Evolutionary conservation across 768 basidiomycete species (phyloP).

Genomic region (Suillus brevipes): DNA sequence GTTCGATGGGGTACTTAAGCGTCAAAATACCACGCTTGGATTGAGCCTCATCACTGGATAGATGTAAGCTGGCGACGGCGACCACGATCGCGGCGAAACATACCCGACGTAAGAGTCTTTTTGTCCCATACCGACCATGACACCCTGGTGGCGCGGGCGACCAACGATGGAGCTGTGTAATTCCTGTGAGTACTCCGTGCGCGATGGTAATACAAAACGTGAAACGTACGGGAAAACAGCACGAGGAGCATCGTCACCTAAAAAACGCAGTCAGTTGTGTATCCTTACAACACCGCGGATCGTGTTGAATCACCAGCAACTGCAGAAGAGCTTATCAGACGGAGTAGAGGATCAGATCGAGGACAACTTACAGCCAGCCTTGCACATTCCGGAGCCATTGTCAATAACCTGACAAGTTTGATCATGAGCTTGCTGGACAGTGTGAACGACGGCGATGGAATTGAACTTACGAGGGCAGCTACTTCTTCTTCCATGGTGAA

Average conservation of each 20-base stretch:
- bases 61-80: neutral
- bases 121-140: slow-evolving; percentile 97
- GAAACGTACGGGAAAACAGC: slow-evolving; percentile 90
- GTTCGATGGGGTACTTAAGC: slow-evolving; percentile 91
- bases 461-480: slow-evolving; percentile 48
- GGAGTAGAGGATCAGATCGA: slow-evolving; percentile 13
- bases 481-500: slow-evolving; percentile 64
- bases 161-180: slow-evolving; percentile 86
- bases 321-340: slow-evolving; percentile 31
- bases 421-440: slow-evolving; percentile 5
- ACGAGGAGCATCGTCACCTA: slow-evolving; percentile 87
- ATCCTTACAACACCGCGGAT: neutral
- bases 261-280: slow-evolving; percentile 17
- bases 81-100: neutral
- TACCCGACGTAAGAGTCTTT: slow-evolving; percentile 97
- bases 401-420: slow-evolving; percentile 67
- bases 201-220: neutral
- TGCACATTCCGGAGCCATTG: slow-evolving; percentile 99
- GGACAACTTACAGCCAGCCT: slow-evolving; percentile 87
- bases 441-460: neutral
- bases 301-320: slow-evolving; percentile 55
- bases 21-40: slow-evolving; percentile 94
- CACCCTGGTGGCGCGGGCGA: slow-evolving; percentile 90
- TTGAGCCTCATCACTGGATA: slow-evolving; percentile 79
- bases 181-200: neutral